Base-by-base conservation (phyloP, 805 yeast species). In the Pichia nanzhaoensis region DNA sequence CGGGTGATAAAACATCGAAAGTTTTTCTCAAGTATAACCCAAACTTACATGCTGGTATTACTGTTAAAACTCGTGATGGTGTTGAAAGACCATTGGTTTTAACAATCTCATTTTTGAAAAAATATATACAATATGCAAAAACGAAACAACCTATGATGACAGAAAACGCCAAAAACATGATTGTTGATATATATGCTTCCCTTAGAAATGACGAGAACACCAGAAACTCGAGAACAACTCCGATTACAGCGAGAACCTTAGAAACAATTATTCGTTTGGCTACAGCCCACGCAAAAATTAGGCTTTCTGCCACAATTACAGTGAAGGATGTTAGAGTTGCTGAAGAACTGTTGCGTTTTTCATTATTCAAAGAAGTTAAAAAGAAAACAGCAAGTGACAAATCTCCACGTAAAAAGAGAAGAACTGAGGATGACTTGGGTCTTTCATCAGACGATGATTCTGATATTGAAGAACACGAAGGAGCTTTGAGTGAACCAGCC, bases 161-260 rank as follows among this genome's bases (percentile, higher is more conserved):
- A 4, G 73, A 79, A 49, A 76, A 69, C 40, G 96, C 98, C 1
- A 76, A 89, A 9, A 84, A 80, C 44, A 76, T 82, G 61, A 88
- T 93, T 57, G 93, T 89, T 19, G 77, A 75, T 44, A 78, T 84
- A 16, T 93, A 91, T 61, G 70, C 95, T 2, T 79, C 80, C 12
- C 71, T 93, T 52, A 78, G 99, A 69, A 90, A 89, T 61, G 85
- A 83, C 51, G 74, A 74, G 45, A 67, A 73, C 43, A 75, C 73
- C 34, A 70, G 66, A 49, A 84, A 81, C 53, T 77, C 84, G 43
- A 75, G 80, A 58, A 90, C 96, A 0, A 83, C 96, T 1, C 98
- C 99, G 32, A 86, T 91, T 53, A 91, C 99, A 2, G 95, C 98
- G n/a, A 85, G 99, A 80, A 93, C 98, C 4, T 71, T 91, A 55